Conservation (phyloP, 2,329 filamentous ascomycete genomes). For the Scopulariopsis brevicaulis region DNA sequence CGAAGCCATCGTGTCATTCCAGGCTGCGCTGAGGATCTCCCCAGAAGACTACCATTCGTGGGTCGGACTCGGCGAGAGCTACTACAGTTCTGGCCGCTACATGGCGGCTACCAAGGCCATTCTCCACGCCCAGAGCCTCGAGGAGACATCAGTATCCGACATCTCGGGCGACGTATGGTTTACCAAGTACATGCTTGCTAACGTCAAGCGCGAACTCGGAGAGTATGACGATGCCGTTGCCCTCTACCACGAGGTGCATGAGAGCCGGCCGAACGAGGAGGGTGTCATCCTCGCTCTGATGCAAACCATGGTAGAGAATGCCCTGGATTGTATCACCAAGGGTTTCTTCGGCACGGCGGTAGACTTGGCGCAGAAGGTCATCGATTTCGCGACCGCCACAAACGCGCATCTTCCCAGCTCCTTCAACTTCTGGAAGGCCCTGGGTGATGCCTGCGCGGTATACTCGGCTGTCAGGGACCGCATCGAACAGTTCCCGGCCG, state of each 20-base stretch:
- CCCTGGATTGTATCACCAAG: constrained; percentile 64
- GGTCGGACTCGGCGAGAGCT: constrained; percentile 94
- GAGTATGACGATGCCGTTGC: constrained; percentile 74
- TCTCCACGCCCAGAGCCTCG: constrained; percentile 68
- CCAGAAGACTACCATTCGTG: constrained; percentile 90
- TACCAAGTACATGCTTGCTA: constrained; percentile 91
- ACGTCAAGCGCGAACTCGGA: constrained; percentile 86
- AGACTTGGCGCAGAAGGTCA: constrained; percentile 55
- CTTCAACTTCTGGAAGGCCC: constrained; percentile 92
- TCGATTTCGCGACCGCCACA: constrained; percentile 55
- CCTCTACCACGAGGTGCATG: constrained; percentile 65
- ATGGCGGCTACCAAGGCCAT: constrained; percentile 92
- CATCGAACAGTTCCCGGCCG: constrained; percentile 48
- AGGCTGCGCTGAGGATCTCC: constrained; percentile 73
- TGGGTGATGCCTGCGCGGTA: constrained; percentile 78
- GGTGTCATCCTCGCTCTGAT: constrained; percentile 80
- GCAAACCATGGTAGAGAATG: constrained; percentile 77
- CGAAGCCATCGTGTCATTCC: constrained; percentile 83
- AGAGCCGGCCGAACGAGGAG: constrained; percentile 59
- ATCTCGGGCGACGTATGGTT: constrained; percentile 70
- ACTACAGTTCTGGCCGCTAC: constrained; percentile 85
- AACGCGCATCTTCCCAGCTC: constrained; percentile 51
- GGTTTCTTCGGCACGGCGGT: constrained; percentile 79
- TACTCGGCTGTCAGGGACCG: constrained; percentile 70
- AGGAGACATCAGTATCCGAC: constrained; percentile 33